These are phyloP conservation scores for Sideroxylon spinosum DNA, from an alignment of 179 eudicot genomes.

Conservation along the genomic window DNA sequence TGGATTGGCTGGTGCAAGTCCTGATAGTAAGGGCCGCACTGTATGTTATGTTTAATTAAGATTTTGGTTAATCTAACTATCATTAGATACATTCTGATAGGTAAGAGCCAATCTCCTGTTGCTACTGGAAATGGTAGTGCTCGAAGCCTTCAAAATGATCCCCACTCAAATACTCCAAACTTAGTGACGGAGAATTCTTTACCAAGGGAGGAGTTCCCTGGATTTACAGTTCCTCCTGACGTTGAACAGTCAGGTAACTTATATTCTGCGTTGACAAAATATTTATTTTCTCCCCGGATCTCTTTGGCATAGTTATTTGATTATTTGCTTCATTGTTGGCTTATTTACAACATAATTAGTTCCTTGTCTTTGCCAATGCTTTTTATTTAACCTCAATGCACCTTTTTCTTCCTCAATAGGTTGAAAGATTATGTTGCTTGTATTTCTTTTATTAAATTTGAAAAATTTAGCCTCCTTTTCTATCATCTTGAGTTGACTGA, in stretches of 20 bases:
- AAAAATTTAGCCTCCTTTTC: neutral
- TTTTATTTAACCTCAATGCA: neutral
- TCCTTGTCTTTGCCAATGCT: neutral
- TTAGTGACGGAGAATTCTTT: constrained; percentile 25
- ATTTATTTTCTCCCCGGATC: neutral
- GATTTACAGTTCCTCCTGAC: constrained; percentile 42
- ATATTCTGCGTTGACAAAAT: constrained; percentile 5
- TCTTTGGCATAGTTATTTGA: neutral
- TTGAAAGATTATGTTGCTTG: neutral
- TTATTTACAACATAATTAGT: neutral
- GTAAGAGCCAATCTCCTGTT: constrained; percentile 30
- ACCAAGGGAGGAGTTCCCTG: constrained; percentile 55
- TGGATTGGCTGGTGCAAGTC: constrained; percentile 37
- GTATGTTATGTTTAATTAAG: neutral
- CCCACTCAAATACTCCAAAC: constrained; percentile 30
- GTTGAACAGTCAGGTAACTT: constrained; percentile 38
- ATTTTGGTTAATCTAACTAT: constrained; percentile 16
- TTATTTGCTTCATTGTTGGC: neutral
- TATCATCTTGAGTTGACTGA: neutral
- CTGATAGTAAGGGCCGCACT: constrained; percentile 51
- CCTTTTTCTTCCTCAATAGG: neutral
- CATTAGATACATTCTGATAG: constrained; percentile 24
- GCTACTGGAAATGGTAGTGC: constrained; percentile 26
- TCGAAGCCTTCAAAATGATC: constrained; percentile 30
- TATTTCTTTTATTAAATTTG: neutral